Percentiles rank a stretch among this genome's conserved stretches.
Evolutionary conservation across 495 filamentous ascomycete genomes (phyloP).

Genomic region (Lindgomyces ingoldianus): DNA sequence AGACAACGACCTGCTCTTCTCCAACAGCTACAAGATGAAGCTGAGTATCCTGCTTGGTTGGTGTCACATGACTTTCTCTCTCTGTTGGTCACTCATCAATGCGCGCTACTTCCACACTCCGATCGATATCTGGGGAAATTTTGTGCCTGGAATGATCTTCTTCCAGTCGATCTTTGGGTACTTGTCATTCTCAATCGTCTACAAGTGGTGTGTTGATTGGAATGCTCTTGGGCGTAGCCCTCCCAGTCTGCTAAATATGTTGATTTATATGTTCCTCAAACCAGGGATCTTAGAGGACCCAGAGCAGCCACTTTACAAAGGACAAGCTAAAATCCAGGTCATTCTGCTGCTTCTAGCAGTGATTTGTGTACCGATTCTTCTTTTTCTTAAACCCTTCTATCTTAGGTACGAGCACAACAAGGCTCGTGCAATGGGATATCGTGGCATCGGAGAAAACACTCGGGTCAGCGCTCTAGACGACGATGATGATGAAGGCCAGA

Average conservation of each 20-base stretch:
- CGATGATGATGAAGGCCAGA: constrained; percentile 53
- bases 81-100: constrained; percentile 90
- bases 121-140: constrained; percentile 95
- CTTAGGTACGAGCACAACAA: constrained; percentile 89
- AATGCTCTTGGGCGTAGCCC: constrained; percentile 62
- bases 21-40: constrained; percentile 99
- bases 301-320: constrained; percentile 67
- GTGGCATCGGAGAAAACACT: constrained; percentile 83
- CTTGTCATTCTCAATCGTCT: constrained; percentile 87
- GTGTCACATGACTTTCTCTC: constrained; percentile 97
- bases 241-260: constrained; percentile 92
- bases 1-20: constrained; percentile 90
- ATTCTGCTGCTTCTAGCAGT: constrained; percentile 81
- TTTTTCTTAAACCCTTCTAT: constrained; percentile 94
- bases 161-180: constrained; percentile 99
- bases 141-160: constrained; percentile 97
- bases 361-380: constrained; percentile 80
- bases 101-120: constrained; percentile 89
- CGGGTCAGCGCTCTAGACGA: constrained; percentile 84
- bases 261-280: constrained; percentile 98
- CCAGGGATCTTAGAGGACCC: constrained; percentile 67
- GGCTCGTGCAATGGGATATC: constrained; percentile 83
- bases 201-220: constrained; percentile 97
- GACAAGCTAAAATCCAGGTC: constrained; percentile 74
- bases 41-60: constrained; percentile 94